phyloP scores from a whole-genome alignment of 371 early-diverging fungal species.

The Apophysomyces elegans region DNA sequence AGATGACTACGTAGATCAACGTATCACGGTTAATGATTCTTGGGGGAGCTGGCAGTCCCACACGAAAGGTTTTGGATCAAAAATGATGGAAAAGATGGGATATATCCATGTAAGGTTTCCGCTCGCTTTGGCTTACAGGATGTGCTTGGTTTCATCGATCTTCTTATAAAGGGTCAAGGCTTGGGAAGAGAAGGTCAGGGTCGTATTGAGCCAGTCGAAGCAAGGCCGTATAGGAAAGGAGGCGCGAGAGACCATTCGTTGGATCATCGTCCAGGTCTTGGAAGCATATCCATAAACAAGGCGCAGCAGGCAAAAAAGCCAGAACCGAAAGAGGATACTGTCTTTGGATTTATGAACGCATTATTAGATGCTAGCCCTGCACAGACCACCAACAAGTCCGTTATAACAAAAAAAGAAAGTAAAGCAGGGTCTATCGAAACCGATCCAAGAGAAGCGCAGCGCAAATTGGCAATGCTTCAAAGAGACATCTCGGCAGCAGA shows the following conservation, averaged over 20 bases:
- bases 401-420: background rate
- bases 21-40: background rate
- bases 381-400: no score
- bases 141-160: background rate
- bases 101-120: constrained; percentile 30
- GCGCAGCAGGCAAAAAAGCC: background rate
- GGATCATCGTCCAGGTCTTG: constrained; percentile 11
- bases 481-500: constrained; percentile 19
- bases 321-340: constrained; percentile 21
- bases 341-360: constrained; percentile 27
- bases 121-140: background rate
- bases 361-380: constrained; percentile 11
- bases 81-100: constrained; percentile 47
- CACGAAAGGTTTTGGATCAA: constrained; percentile 41
- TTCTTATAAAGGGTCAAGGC: constrained; percentile 31
- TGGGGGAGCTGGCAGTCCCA: constrained; percentile 36
- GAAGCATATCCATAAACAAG: background rate
- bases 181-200: constrained; percentile 34
- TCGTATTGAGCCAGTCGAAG: constrained; percentile 27
- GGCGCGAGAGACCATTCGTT: background rate
- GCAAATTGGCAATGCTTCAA: constrained; percentile 22
- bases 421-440: background rate
- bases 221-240: constrained; percentile 10
- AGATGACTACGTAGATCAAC: constrained; percentile 3
- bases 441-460: constrained; percentile 11